phyloP scores from a whole-genome alignment of 2,329 filamentous ascomycete genomes.

The Trichoderma koningii region DNA sequence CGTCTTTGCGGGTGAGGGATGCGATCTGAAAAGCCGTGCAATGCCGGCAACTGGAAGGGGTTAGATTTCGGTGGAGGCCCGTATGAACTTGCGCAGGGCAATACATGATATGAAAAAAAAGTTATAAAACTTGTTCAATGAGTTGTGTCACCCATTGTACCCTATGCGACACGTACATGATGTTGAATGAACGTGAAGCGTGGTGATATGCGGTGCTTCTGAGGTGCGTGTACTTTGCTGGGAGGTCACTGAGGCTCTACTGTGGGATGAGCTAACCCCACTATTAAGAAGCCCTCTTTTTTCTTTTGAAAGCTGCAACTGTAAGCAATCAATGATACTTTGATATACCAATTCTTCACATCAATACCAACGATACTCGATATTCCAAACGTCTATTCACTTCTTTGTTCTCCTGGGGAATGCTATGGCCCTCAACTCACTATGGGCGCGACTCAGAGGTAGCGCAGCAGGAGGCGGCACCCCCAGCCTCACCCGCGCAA shows the following conservation, averaged over 20 bases:
- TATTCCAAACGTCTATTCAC: no score
- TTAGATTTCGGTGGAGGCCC: slow-evolving; percentile 16
- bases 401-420: no score
- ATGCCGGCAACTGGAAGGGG: slow-evolving; percentile 17
- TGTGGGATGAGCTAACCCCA: slow-evolving; percentile 24
- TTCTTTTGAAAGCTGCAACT: background rate
- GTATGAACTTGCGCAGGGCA: slow-evolving; percentile 7
- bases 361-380: background rate
- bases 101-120: slow-evolving; percentile 3
- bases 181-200: background rate
- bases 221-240: background rate
- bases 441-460: slow-evolving; percentile 41
- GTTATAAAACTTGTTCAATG: slow-evolving; percentile 3
- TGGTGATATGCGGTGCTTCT: background rate
- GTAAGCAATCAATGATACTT: background rate
- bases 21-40: slow-evolving; percentile 11
- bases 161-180: background rate
- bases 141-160: background rate
- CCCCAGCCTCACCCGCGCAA: slow-evolving; percentile 37
- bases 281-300: slow-evolving; percentile 11
- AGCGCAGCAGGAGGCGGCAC: slow-evolving; percentile 29
- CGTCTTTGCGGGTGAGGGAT: slow-evolving; percentile 23
- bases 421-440: slow-evolving; percentile 41
- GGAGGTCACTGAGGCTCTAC: slow-evolving; percentile 16
- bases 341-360: background rate